Percentiles rank a stretch among this genome's conserved stretches.
phyloP scores from a whole-genome alignment of 345 rosid species.

The Iberis pinnata region DNA sequence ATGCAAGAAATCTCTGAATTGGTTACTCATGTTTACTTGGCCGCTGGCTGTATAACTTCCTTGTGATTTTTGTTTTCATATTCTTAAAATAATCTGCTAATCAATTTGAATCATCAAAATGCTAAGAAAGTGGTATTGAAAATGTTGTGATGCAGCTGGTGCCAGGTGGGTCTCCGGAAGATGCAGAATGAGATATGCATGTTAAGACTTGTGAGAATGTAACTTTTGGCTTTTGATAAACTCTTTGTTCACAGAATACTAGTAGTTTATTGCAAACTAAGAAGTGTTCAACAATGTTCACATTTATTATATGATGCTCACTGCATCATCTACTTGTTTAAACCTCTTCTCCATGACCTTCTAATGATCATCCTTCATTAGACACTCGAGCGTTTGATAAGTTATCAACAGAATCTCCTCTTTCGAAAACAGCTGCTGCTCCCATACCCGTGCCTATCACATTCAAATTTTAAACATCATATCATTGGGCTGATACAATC shows the following conservation, averaged over 20 bases:
- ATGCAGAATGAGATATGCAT: constrained; percentile 29
- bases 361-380: constrained; percentile 25
- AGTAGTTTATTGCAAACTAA: constrained; percentile 7
- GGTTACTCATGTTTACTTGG: not conserved
- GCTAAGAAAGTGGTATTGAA: not conserved
- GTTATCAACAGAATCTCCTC: constrained; percentile 61
- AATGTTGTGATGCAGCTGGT: constrained; percentile 61
- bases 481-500: not conserved
- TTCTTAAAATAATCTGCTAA: not conserved
- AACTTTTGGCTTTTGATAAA: constrained; percentile 14
- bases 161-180: constrained; percentile 87
- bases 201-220: constrained; percentile 9
- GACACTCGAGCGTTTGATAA: constrained; percentile 38
- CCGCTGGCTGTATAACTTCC: not conserved
- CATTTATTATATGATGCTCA: not conserved
- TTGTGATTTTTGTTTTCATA: not conserved
- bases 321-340: constrained; percentile 18
- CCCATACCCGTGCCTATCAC: constrained; percentile 76
- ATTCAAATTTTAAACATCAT: not conserved
- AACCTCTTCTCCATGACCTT: constrained; percentile 33
- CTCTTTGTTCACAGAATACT: constrained; percentile 9
- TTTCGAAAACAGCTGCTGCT: constrained; percentile 83
- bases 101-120: constrained; percentile 40
- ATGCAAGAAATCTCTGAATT: not conserved
- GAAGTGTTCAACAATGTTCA: constrained; percentile 4